Evolutionary conservation across 2,329 filamentous ascomycete species (phyloP), one percentile per base, ranked within the genome.

Genomic region (Fusarium tuaranense): DNA sequence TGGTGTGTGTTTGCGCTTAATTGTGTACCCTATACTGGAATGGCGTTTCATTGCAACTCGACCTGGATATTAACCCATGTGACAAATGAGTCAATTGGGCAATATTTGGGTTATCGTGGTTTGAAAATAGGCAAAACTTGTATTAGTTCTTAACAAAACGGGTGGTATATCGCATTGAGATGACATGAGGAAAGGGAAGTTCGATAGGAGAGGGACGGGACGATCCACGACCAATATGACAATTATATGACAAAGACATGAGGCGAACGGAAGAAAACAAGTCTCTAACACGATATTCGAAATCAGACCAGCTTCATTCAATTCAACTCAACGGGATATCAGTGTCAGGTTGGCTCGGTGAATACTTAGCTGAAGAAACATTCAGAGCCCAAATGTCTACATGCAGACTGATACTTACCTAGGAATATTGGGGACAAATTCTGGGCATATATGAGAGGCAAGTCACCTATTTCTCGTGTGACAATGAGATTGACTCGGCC

Each of bases 21-120:
- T 22, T 51, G 46, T 7, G 22, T 27, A 20, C 48, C 48, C 48
- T 53, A 32, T 53, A 53, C 27, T n/a, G 25, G 12, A 32, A 32
- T 9, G 4, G 3, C 0, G 27, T 13, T 5, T 5, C 4, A n/a
- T 32, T 4, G 10, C 3, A 32, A 5, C 18, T 32, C 27, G 25
- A 53, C 6, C 22, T 22, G 22, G 22, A 16, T 8, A 12, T n/a
- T 10, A 14, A 12, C 18, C 27, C 46, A 27, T 27, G 6, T 8
- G 5, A 27, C 18, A 18, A 48, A 12, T 4, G 22, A 18, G 14
- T 18, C 14, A 10, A 32, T n/a, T 5, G 16, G 13, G 7, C 10
- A 25, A 46, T 22, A 16, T 1, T 20, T 46, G n/a, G 2, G 0
- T 46, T 25, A 1, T 4, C 2, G 5, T 14, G 7, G 4, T 14